Base-by-base conservation (phyloP, 2,329 filamentous ascomycete species). In the Penicillium nordicum region DNA sequence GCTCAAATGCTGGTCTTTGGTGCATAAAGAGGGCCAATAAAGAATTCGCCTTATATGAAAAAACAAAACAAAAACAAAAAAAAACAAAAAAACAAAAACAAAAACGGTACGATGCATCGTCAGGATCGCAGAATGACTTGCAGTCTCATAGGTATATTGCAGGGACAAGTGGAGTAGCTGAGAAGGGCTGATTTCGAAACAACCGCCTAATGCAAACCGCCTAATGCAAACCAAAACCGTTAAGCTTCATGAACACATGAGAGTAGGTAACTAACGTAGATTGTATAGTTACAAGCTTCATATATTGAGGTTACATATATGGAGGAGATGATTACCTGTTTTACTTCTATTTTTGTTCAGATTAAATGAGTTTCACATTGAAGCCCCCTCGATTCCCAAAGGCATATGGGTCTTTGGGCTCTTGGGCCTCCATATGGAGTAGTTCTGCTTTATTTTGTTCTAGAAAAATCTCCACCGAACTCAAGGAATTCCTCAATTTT, bases 101-200 rank as follows among this genome's bases (percentile, higher is more conserved):
- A 60, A 29, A 38, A 55, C 43, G 38, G 43, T 41, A 34, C 12
- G 29, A 36, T 60, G 54, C 57, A 58, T 50, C 42, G 21, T 29
- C 23, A 43, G 37, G 41, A 55, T 57, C 23, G 55, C 23, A 23
- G 25, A 55, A 63, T 62, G 62, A 58, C 62, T 63, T 43, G 62
- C 57, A 60, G 59, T 59, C 41, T 58, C 56, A 51, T 41, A 32
- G 23, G 43, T 32, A 51, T 50, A 62, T 64, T 64, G 52, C 62
- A 64, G 59, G 62, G 61, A 54, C 37, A 25, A 25, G 63, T 65
- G 63, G 63, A 65, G 58, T 48, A 53, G 32, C 7, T 45, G 52
- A 50, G 30, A 42, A 36, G 23, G 34, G 30, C 18, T 27, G 14
- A 14, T 36, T 54, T 32, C 37, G 45, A 54, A 46, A 56, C 49